Percentiles rank a stretch among this genome's conserved stretches.
Conservation (phyloP, 2,329 filamentous ascomycete genomes). For the Botrytis porri region DNA sequence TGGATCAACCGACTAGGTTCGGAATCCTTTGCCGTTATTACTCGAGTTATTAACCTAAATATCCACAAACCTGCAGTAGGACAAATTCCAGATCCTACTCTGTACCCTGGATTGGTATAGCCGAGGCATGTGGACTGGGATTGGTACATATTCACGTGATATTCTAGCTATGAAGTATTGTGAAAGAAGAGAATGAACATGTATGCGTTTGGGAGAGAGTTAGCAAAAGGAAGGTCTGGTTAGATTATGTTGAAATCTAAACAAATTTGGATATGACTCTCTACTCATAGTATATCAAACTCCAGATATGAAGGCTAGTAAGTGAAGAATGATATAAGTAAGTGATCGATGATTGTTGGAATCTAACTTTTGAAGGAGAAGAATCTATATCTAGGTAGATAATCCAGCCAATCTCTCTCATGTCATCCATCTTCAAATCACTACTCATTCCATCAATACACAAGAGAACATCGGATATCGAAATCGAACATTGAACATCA, state of each 20-base stretch:
- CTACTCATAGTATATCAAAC: not conserved
- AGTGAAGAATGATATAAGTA: not conserved
- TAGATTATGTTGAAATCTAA: not conserved
- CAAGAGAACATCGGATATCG: not conserved
- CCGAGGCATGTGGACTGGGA: not conserved
- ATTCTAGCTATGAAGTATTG: not conserved
- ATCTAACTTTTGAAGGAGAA: no score
- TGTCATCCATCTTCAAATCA: not conserved
- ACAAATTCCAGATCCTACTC: not conserved
- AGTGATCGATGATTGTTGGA: no score
- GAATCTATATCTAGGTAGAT: no score
- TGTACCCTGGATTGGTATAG: not conserved
- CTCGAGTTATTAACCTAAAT: not conserved
- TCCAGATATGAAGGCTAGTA: not conserved
- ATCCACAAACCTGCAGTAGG: not conserved
- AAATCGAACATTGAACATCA: no score
- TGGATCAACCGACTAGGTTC: conserved; percentile 10
- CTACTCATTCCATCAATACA: not conserved
- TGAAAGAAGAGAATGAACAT: not conserved
- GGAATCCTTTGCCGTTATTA: conserved; percentile 16
- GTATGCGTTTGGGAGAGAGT: not conserved
- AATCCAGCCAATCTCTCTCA: not conserved
- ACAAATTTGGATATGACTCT: rapidly evolving
- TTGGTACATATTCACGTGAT: not conserved
- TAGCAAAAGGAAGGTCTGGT: not conserved